Evolutionary conservation across 441 rosid species (phyloP).

Genomic region (Codiaeum variegatum): DNA sequence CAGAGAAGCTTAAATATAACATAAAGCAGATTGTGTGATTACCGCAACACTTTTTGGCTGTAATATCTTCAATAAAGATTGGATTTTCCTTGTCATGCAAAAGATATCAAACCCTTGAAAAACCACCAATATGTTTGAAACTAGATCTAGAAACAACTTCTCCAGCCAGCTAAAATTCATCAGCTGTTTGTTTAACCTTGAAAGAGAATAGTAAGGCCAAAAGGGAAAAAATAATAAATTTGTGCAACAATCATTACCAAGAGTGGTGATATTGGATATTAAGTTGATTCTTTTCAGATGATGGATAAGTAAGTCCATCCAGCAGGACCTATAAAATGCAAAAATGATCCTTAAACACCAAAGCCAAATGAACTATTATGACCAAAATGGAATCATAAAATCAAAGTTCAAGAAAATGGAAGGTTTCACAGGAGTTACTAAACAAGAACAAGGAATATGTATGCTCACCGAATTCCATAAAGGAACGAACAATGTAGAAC

Average conservation of each 20-base stretch:
- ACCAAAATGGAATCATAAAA: neutral
- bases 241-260: neutral
- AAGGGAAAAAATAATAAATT: neutral
- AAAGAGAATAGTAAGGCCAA: neutral
- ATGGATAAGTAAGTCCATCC: neutral
- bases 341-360: neutral
- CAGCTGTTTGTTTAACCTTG: neutral
- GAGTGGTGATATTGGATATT: neutral
- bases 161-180: neutral
- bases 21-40: constrained; percentile 17
- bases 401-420: neutral
- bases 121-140: neutral
- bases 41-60: constrained; percentile 69
- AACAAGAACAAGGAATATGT: neutral
- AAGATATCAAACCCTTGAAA: neutral
- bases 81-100: constrained; percentile 48
- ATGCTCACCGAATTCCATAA: constrained; percentile 59
- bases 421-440: neutral
- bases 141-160: neutral
- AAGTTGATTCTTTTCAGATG: neutral
- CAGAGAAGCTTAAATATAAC: neutral
- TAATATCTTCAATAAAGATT: constrained; percentile 44
- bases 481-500: constrained; percentile 82
- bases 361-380: neutral
- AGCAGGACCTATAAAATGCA: neutral